Base-by-base conservation (phyloP, 2,329 filamentous ascomycete genomes). In the Aureobasidium pullulans region DNA sequence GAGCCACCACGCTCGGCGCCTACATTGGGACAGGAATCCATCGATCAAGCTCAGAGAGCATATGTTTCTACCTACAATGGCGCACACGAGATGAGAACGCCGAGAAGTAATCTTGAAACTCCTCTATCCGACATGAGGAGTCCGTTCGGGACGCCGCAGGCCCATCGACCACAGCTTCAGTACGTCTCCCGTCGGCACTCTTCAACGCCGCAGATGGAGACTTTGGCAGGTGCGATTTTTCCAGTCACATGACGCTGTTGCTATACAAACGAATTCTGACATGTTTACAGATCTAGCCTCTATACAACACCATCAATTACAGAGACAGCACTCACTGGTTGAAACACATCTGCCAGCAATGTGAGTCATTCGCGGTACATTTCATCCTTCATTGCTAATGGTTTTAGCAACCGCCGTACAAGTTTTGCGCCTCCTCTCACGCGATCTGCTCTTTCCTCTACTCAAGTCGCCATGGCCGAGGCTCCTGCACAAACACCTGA, bases 191-290 rank as follows among this genome's bases (percentile, higher is more conserved):
- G 72, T 62, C 70, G 75, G 7, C 72, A 74, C 42, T 69, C 72
- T 1, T 79, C 76, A 28, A 78, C 74, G 15, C 72, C 75, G 32
- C 72, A 75, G 47, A 77, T 79, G 75, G 77, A 79, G 59, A 74
- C 75, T 60, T 65, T 79, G 59, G 75, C 77, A 66, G 76, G 76
- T 77, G 66, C 64, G 68, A 36, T 23, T 46, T 7, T 49, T 19
- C 46, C 9, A n/a, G 42, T 54, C 42, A 57, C 37, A 46, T 60
- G 49, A 57, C 32, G 53, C 16, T 31, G 3, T 28, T 46, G 39
- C 29, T 37, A 23, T 46, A 31, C 52, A 56, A 56, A 44, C 52
- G 31, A 44, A n/a, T 48, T 49, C n/a, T 58, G 40, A 59, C 43
- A 11, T 36, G 32, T 40, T 60, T 57, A 23, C 63, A 76, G 77